Conservation (phyloP, 139 green algal species). For the Tetraselmis chui region DNA sequence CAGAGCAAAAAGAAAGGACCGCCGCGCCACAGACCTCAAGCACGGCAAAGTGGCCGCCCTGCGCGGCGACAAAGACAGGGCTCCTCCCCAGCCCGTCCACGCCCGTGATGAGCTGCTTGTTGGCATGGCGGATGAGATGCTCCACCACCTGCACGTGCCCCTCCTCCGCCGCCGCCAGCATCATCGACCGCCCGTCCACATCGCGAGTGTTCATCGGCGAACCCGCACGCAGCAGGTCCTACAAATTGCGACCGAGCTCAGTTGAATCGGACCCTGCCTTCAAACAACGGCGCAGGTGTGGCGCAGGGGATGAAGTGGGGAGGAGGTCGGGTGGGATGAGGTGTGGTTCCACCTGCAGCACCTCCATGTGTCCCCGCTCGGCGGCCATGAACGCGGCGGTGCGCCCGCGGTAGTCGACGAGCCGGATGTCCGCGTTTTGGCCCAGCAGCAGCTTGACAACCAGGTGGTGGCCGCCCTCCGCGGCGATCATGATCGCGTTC, state of each 20-base stretch:
- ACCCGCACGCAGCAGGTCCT: background rate
- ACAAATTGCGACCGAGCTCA: too few species aligned
- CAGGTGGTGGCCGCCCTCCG: background rate
- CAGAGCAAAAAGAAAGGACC: too few species aligned
- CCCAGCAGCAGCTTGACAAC: background rate
- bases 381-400: background rate
- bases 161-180: background rate
- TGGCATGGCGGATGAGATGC: background rate
- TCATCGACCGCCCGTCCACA: background rate
- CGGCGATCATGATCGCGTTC: background rate
- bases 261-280: too few species aligned
- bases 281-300: too few species aligned
- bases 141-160: background rate
- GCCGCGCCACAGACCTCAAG: background rate
- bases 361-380: background rate
- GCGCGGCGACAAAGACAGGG: background rate
- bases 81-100: background rate
- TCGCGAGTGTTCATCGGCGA: background rate
- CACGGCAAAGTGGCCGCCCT: background rate
- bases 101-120: background rate
- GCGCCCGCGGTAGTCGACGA: background rate
- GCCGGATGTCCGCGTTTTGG: background rate
- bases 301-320: too few species aligned
- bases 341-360: background rate
- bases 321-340: too few species aligned